Percentiles rank a stretch among this genome's conserved stretches.
These are phyloP conservation scores for Orbilia javanica DNA, from an alignment of 2,329 filamentous ascomycete species.

Conservation along the genomic window DNA sequence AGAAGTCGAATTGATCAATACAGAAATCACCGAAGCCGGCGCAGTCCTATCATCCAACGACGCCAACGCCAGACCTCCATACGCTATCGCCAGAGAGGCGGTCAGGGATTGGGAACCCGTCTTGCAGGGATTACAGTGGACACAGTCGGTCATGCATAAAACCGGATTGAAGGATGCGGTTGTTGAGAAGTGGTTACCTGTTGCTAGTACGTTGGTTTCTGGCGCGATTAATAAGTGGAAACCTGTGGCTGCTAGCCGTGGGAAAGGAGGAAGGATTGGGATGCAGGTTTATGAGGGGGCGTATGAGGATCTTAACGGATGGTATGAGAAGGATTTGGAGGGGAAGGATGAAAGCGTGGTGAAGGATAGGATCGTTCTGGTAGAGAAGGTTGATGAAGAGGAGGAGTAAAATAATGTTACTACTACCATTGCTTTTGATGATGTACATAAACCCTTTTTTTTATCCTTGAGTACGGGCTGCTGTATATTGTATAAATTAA, in stretches of 20 bases:
- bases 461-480: neutral
- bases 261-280: slow-evolving; percentile 22
- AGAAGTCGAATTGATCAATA: slow-evolving; percentile 18
- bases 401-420: neutral
- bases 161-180: slow-evolving; percentile 22
- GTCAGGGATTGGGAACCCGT: slow-evolving; percentile 48
- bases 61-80: neutral
- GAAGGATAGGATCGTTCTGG: slow-evolving; percentile 36
- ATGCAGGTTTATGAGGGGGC: slow-evolving; percentile 53
- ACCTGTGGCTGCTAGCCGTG: slow-evolving; percentile 16
- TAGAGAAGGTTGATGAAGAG: slow-evolving; percentile 2
- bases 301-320: slow-evolving; percentile 35
- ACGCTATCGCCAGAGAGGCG: slow-evolving; percentile 44
- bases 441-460: slow-evolving; percentile 2
- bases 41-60: neutral
- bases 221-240: slow-evolving; percentile 33
- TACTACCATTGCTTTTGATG: neutral
- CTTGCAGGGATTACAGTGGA: slow-evolving; percentile 41
- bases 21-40: neutral
- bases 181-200: slow-evolving; percentile 36
- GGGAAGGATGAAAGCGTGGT: slow-evolving; percentile 35
- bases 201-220: slow-evolving; percentile 18
- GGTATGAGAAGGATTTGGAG: slow-evolving; percentile 44
- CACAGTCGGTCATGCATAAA: slow-evolving; percentile 38
- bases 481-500: slow-evolving; percentile 1